Base-by-base conservation (phyloP, 169 alveolate genomes). In the Perkinsus chesapeaki region DNA sequence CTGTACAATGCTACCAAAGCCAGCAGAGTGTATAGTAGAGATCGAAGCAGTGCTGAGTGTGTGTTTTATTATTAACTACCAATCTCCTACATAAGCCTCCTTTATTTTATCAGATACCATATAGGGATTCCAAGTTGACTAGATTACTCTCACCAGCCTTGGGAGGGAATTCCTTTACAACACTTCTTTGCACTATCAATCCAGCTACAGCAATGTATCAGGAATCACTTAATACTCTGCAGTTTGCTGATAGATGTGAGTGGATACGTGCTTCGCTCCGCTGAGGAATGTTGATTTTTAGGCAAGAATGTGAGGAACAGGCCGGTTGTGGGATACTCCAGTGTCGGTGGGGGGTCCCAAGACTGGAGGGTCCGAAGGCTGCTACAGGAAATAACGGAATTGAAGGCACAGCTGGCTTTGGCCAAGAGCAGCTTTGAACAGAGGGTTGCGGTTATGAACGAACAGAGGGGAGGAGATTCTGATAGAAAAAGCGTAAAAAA, bases 111-210 rank as follows among this genome's bases (percentile, higher is more conserved):
- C n/a, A 39, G 91, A 93, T 96, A 27, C 97, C 97, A 31, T 95
- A 93, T 92, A 82, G 96, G 73, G 97, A 96, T 34, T 94, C 96
- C 0, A 95, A 96, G 91, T 91, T 96, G 92, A 95, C 97, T 9
- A 94, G 96, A 43, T 95, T 96, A 0, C 93, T 96, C 72, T 39
- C 39, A 16, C 38, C 73, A 27, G 39, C 92, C 23, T 39, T 91
- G 73, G 92, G 92, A 5, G 92, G 92, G 73, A 91, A 91, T 37
- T 36, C 48, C 34, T 91, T 91, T 72, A 91, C 92, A 19, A 91
- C 92, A 39, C 48, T 91, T 5, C 92, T 91, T 7, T 60, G 82
- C 19, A 39, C 92, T 1, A 73, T 73, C n/a, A 38, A 73, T 39
- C 91, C 91, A 34, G 39, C 39, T 23, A 73, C 27, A 3, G n/a